Evolutionary conservation across 345 rosid genomes (phyloP), one percentile per base, ranked within the genome.

Genomic region (Conringia planisiliqua): DNA sequence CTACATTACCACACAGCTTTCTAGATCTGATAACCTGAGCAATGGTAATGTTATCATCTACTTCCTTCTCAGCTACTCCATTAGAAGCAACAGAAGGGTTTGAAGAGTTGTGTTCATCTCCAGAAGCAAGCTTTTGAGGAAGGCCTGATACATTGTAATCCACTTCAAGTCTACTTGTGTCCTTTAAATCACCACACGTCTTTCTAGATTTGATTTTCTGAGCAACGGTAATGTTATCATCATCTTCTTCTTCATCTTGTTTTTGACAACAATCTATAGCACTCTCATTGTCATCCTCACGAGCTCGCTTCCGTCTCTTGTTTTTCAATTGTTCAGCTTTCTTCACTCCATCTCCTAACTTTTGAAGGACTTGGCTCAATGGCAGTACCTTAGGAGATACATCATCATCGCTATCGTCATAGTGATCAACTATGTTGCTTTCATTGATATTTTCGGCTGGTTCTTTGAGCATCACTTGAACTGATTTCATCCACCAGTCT

Each of bases 401-500:
- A 44, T 70, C 73, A 57, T 57, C 64, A 27, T 54, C 73, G 33
- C 14, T 3, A 33, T 17, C 61, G 10, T 56, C 61, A 56, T 7
- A 16, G n/a, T 54, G 35, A 55, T 17, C 54, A 59, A 11, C 13
- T 18, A n/a, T 35, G 6, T 59, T 18, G 29, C 29, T 18, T 59
- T 14, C 29, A 59, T 18, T 36, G 46, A 36, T 35, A 6, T 14
- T 35, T 36, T 36, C 29, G 7, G 44, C 0, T 58, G 43, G 42
- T 35, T 58, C 63, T 58, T 58, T 35, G 46, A 5, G 5, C 27
- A 10, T 59, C 11, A 35, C 4, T 9, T 4, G 18, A 68, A 68
- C 51, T 40, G 75, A 73, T 12, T 69, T 66, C 24, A 56, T 72
- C 91, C 93, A 83, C 91, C 91, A 86, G 10, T 78, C 66, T 70